Base-by-base conservation (phyloP, 2,329 filamentous ascomycete genomes). In the Sarocladium strictum region DNA sequence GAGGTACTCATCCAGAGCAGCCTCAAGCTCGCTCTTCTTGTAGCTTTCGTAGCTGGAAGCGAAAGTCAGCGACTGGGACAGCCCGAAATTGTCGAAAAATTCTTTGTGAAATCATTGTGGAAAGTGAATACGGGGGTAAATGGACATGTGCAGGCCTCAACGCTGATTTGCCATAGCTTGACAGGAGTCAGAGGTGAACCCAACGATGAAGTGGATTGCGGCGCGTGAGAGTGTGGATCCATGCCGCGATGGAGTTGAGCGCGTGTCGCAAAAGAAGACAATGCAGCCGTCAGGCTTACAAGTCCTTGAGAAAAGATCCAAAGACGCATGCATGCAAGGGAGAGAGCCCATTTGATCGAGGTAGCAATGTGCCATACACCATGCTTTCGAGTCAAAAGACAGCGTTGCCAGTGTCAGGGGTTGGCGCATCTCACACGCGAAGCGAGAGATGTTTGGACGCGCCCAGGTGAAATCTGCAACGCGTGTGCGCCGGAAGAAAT, bases 21-120 rank as follows among this genome's bases (percentile, higher is more conserved):
- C 69, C 65, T 93, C 89, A 57, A 97, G 81, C 50, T 96, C 90
- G 59, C 78, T 76, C 72, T 96, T 96, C 69, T 87, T 88, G 59
- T 86, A 74, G 55, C 78, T 76, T 61, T 89, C 84, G 65, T 81
- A 85, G 65, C 88, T 92, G 65, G 17, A 54, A 14, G 27, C 2
- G 15, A 26, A 35, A 35, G 58, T 55, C 43, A 47, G 53, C 37
- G 12, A 38, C 33, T 3, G 19, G 12, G 24, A 27, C n/a, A n/a
- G n/a, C n/a, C n/a, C n/a, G n/a, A n/a, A n/a, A n/a, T n/a, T n/a
- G n/a, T n/a, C n/a, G n/a, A n/a, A n/a, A n/a, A n/a, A n/a, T n/a
- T n/a, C n/a, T n/a, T n/a, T n/a, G n/a, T n/a, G n/a, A n/a, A n/a
- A n/a, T n/a, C n/a, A n/a, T n/a, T n/a, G n/a, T n/a, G n/a, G n/a